Evolutionary conservation across 306 rosid species (phyloP), one percentile per base, ranked within the genome.

Genomic region (Begonia loranthoides): DNA sequence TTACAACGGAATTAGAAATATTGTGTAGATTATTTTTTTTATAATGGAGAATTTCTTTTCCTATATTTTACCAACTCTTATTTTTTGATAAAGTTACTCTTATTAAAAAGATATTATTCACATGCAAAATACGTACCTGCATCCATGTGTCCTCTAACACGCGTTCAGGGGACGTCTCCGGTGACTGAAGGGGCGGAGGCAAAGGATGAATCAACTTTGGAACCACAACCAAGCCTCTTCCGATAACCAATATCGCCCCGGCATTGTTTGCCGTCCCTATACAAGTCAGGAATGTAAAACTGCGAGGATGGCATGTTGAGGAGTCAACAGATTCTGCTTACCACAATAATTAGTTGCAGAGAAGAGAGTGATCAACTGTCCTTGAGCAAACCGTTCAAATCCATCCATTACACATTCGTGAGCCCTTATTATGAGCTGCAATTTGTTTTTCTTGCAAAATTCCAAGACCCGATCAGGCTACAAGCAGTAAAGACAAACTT

Each of bases 331-430:
- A 12, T 38, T 61, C 48, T 61, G 17, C 87, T 76, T 76, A 86
- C 99, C 99, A 50, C 99, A 92, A 64, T 92, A 92, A 69, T 92
- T 92, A 17, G 99, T 92, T 17, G 99, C 99, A 50, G 99, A 92
- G 63, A 92, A 92, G 13, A 92, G 94, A 14, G 99, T 92, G 57
- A 92, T 92, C 65, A 92, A 56, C 63, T 92, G 99, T 71, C 99
- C 99, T 72, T 86, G 96, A 59, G 99, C 99, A 76, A 92, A 92
- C 60, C 96, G 78, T 72, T 92, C 99, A 71, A 92, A 92, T 45
- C 99, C 99, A 61, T 92, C 99, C 99, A 92, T 92, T 52, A 92
- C 99, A 69, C 99, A 92, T 74, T 92, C 99, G 56, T 92, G 99
- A 60, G 99, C 99, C 66, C 99, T 83, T 70, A 92, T 71, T 59